A percentile compares a stretch with the other conserved stretches of the same genome.
These are phyloP conservation scores for Mycocentrospora acerina DNA, from an alignment of 2,329 filamentous ascomycete species.

Conservation along the genomic window DNA sequence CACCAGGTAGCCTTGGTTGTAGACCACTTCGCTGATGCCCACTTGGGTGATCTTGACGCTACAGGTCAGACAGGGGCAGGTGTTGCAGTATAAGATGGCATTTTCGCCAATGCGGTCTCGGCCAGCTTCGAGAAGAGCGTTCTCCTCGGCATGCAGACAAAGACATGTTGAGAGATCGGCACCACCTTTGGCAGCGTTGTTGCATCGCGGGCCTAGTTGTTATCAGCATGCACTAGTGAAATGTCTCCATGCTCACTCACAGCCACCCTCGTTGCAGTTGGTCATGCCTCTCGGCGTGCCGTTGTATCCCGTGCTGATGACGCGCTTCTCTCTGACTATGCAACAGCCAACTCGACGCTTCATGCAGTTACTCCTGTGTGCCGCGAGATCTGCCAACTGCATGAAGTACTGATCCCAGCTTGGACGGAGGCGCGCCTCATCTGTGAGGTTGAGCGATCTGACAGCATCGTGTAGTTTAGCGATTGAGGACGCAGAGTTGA, in stretches of 20 bases:
- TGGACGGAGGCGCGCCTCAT: conserved; percentile 78
- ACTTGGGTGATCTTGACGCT: conserved; percentile 99
- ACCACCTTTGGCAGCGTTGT: conserved; percentile 70
- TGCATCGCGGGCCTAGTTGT: conserved; percentile 66
- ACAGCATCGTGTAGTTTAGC: conserved; percentile 72
- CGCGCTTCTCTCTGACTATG: conserved; percentile 78
- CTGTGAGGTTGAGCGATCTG: conserved; percentile 71
- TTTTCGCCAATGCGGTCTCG: conserved; percentile 83
- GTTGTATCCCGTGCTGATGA: conserved; percentile 96
- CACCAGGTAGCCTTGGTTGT: conserved; percentile 92
- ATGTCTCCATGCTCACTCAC: conserved; percentile 44
- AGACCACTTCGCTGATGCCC: conserved; percentile 93
- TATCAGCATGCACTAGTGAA: conserved; percentile 2
- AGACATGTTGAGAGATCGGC: conserved; percentile 81
- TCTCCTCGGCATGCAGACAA: conserved; percentile 98
- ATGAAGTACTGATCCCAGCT: conserved; percentile 99
- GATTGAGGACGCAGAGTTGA: conserved; percentile 78
- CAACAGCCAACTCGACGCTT: conserved; percentile 95
- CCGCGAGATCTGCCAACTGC: conserved; percentile 88
- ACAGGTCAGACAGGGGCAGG: conserved; percentile 94
- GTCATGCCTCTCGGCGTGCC: conserved; percentile 86
- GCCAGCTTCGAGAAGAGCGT: conserved; percentile 90
- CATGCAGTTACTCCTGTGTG: conserved; percentile 95
- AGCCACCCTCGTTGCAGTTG: conserved; percentile 94
- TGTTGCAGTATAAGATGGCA: conserved; percentile 88